These are phyloP conservation scores for Scleromitrula shiraiana DNA, from an alignment of 2,329 filamentous ascomycete species.

Conservation along the genomic window DNA sequence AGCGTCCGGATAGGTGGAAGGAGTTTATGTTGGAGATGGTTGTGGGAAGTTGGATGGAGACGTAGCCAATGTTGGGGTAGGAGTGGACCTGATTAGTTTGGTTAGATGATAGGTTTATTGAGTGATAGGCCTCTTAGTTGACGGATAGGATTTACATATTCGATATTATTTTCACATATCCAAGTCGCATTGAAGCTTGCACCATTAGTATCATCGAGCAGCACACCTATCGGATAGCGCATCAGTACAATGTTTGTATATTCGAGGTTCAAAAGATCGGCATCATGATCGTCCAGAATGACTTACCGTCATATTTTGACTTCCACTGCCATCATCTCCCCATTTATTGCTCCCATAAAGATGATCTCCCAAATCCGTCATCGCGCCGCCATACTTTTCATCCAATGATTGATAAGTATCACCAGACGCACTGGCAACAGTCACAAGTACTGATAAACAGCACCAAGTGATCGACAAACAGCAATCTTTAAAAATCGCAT, in stretches of 20 bases:
- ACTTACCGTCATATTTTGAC: conserved; percentile 8
- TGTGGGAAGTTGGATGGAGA: conserved; percentile 3
- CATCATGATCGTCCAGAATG: too few species aligned
- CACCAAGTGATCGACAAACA: too few species aligned
- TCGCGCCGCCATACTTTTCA: conserved; percentile 1
- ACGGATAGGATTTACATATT: neutral
- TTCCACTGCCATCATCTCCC: conserved; percentile 8
- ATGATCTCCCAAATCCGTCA: neutral
- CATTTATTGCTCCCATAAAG: conserved; percentile 6
- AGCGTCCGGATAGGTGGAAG: conserved; percentile 11
- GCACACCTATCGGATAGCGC: too few species aligned
- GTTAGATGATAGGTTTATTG: neutral
- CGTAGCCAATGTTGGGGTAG: conserved; percentile 5
- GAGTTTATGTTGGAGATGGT: conserved; percentile 7
- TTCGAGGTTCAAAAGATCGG: neutral
- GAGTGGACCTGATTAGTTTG: neutral
- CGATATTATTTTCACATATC: conserved; percentile 1
- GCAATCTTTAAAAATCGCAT: neutral
- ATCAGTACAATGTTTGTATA: too few species aligned
- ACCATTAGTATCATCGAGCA: conserved; percentile 2
- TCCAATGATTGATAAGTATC: neutral
- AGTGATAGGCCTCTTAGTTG: neutral
- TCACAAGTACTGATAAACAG: neutral
- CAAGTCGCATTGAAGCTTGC: conserved; percentile 8
- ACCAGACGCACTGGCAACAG: neutral